Evolutionary conservation across 345 rosid genomes (phyloP).

Genomic region (Euphorbia peplus): DNA sequence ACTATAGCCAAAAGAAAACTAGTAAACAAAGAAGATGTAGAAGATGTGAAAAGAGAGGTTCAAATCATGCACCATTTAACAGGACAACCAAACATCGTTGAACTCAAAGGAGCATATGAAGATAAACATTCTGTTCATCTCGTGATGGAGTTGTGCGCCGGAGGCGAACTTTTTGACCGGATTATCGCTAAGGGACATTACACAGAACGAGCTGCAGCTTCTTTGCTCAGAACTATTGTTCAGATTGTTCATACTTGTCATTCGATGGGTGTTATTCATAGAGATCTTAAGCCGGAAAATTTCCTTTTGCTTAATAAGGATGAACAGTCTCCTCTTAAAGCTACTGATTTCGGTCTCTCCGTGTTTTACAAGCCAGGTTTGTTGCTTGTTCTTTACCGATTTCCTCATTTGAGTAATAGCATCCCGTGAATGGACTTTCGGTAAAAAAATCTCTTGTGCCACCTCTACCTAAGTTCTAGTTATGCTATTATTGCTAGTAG

Average conservation of each 20-base stretch:
- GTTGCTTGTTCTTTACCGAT: neutral
- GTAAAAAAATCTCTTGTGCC: too few relatives aligned
- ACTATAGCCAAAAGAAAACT: conserved; percentile 87
- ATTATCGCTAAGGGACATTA: conserved; percentile 93
- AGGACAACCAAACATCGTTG: conserved; percentile 85
- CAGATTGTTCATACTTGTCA: conserved; percentile 86
- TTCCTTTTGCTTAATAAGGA: conserved; percentile 73
- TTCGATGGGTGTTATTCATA: conserved; percentile 92
- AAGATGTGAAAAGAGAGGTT: conserved; percentile 88
- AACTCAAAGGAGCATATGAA: conserved; percentile 91
- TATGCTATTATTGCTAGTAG: too few relatives aligned
- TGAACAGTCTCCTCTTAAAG: conserved; percentile 82
- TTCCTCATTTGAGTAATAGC: too few relatives aligned
- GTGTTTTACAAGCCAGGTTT: conserved; percentile 88
- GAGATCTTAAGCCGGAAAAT: conserved; percentile 96
- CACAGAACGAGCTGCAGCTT: conserved; percentile 87
- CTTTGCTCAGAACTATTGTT: conserved; percentile 76
- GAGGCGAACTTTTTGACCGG: conserved; percentile 88
- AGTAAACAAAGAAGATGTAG: conserved; percentile 83
- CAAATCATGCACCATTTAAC: conserved; percentile 93
- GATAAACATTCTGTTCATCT: conserved; percentile 90
- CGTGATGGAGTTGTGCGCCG: conserved; percentile 95
- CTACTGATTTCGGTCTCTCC: conserved; percentile 86
- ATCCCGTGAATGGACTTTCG: too few relatives aligned
- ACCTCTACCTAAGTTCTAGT: too few relatives aligned